Percentiles rank a stretch among this genome's conserved stretches.
phyloP scores from a whole-genome alignment of 78 protist species.

The Protostelium mycophagum region DNA sequence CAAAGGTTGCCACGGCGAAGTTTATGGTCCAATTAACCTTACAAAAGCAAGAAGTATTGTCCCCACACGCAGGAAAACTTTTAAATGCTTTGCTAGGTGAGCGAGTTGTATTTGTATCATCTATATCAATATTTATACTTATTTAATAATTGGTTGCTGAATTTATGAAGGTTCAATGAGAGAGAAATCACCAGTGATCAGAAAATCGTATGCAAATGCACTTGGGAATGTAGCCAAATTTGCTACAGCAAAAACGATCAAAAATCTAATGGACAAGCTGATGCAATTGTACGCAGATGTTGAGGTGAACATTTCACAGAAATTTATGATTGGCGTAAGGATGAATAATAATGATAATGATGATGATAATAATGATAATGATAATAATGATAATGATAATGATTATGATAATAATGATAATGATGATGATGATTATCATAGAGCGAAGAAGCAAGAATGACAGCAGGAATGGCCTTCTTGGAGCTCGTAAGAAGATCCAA shows the following conservation, averaged over 20 bases:
- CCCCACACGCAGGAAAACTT: neutral
- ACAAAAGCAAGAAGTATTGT: neutral
- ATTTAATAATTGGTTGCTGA: too few species aligned
- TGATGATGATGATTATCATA: too few species aligned
- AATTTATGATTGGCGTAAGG: neutral
- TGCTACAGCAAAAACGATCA: neutral
- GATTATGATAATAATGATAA: too few species aligned
- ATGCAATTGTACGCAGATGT: neutral
- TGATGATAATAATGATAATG: too few species aligned
- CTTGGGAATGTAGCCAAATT: neutral
- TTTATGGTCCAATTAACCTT: conserved; percentile 20
- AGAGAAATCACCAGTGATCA: neutral
- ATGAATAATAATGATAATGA: too few species aligned
- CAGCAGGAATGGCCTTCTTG: neutral
- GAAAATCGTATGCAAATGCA: neutral
- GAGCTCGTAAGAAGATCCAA: neutral
- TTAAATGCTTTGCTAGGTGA: neutral
- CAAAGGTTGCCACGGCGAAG: conserved; percentile 49
- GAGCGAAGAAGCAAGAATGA: neutral
- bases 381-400: too few species aligned
- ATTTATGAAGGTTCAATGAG: neutral
- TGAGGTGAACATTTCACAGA: neutral
- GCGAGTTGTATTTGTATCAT: neutral
- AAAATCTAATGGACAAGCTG: neutral
- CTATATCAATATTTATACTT: too few species aligned